Base-by-base conservation (phyloP, 1,284 basidiomycete species). In the Naganishia albida region DNA sequence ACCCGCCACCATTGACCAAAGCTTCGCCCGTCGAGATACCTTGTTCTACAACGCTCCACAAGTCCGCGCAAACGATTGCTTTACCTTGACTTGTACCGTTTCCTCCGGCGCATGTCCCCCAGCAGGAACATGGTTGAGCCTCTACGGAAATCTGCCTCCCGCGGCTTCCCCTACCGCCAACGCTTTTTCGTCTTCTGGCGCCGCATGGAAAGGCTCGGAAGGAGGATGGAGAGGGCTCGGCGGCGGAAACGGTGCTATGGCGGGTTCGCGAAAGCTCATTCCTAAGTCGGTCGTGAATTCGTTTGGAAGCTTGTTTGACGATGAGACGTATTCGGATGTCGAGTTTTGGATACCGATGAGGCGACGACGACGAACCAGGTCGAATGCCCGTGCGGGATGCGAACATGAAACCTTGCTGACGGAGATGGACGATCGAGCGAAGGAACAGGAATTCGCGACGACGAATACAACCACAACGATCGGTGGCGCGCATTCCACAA, bases 41-140 rank as follows among this genome's bases (percentile, higher is more conserved):
- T 85, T 92, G 10, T 93, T 86, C 76, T 87, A 87, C 71, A 79
- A 82, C 52, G 83, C 86, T 13, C 80, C 80, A 23, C 6, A 4
- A 34, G 86, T 88, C 28, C 84, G 84, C 66, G 75, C 70, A 38
- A 66, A 74, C 16, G 81, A 93, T 71, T 84, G 85, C 0, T 87
- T 93, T 71, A 75, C 89, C 53, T 87, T 93, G 64, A 83, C 86
- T 23, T 93, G 91, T 72, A 88, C 85, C 15, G 91, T 93, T 72
- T 86, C 86, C 3, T 86, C 88, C 0, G 84, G 86, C 20, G 84
- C 88, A 0, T 80, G 83, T 2, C 77, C 83, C 1, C 88, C 88
- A 20, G 86, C 76, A 0, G 78, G 76, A 0, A 72, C 74, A 57
- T 79, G 77, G 75, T 68, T 78, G 2, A 77, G 74, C 10, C 54